A percentile compares a stretch with the other conserved stretches of the same genome.
Evolutionary conservation across 495 filamentous ascomycete species (phyloP).

Genomic region (Bryoglossum gracile): DNA sequence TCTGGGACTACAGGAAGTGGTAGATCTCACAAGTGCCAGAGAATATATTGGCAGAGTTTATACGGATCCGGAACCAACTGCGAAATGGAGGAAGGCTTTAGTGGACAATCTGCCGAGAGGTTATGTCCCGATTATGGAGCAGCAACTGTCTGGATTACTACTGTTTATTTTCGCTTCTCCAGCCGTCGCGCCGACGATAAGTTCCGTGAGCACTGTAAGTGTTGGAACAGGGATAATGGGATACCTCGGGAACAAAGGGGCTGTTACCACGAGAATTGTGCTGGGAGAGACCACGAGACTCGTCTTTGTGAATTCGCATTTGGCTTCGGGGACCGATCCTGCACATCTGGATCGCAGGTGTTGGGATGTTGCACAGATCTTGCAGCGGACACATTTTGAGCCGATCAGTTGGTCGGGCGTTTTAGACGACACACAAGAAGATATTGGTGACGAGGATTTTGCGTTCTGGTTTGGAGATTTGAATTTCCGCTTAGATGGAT

Average conservation of each 20-base stretch:
- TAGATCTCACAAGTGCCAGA: slow-evolving; percentile 65
- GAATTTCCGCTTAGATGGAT: slow-evolving; percentile 85
- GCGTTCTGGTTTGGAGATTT: slow-evolving; percentile 95
- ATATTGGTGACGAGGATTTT: slow-evolving; percentile 87
- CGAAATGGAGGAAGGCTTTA: slow-evolving; percentile 72
- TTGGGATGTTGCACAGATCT: slow-evolving; percentile 73
- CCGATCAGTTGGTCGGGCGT: slow-evolving; percentile 54
- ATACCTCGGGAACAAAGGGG: slow-evolving; percentile 95
- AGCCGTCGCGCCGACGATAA: slow-evolving; percentile 58
- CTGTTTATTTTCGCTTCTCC: slow-evolving; percentile 83
- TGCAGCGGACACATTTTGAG: slow-evolving; percentile 63
- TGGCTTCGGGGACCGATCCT: slow-evolving; percentile 78
- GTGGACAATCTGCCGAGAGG: slow-evolving; percentile 64
- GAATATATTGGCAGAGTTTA: slow-evolving; percentile 57
- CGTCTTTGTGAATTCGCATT: slow-evolving; percentile 84
- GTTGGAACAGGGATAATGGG: slow-evolving; percentile 87
- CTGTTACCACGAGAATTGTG: slow-evolving; percentile 70
- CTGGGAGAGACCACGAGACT: slow-evolving; percentile 85
- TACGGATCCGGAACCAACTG: slow-evolving; percentile 58
- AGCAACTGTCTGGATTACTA: slow-evolving; percentile 80
- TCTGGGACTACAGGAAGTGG: slow-evolving; percentile 83
- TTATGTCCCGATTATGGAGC: slow-evolving; percentile 67
- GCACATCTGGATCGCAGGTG: slow-evolving; percentile 72
- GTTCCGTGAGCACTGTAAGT: slow-evolving; percentile 65
- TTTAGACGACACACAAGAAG: slow-evolving; percentile 48